Conservation (phyloP, 2,329 filamentous ascomycete species). For the Diaporthe citriasiana region DNA sequence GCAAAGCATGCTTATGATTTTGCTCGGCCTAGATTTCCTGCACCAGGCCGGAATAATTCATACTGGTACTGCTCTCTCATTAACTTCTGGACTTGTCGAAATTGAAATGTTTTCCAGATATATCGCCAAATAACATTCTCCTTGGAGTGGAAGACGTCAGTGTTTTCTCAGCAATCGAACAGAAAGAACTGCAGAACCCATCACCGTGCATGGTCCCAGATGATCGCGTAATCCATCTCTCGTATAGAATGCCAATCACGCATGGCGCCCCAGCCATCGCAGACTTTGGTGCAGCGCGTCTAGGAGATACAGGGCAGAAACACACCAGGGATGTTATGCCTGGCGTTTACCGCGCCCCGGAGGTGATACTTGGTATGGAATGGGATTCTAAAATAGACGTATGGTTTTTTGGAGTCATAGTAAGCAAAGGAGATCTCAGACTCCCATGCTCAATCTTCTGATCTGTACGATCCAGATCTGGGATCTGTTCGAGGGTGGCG, state of each 20-base stretch:
- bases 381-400: constrained; percentile 54
- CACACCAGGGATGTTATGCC: constrained; percentile 52
- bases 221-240: constrained; percentile 49
- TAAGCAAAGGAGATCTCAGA: constrained; percentile 38
- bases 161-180: constrained; percentile 41
- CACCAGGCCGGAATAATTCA: constrained; percentile 44
- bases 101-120: constrained; percentile 43
- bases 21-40: constrained; percentile 44
- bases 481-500: constrained; percentile 51
- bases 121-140: constrained; percentile 49
- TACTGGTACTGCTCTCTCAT: constrained; percentile 40
- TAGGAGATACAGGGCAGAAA: constrained; percentile 45
- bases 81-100: neutral
- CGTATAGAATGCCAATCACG: constrained; percentile 47
- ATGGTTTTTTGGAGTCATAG: constrained; percentile 53
- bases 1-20: constrained; percentile 36
- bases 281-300: constrained; percentile 51
- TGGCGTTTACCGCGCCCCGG: constrained; percentile 52
- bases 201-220: constrained; percentile 48
- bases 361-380: constrained; percentile 52
- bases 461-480: constrained; percentile 46
- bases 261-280: constrained; percentile 47
- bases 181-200: constrained; percentile 43
- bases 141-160: constrained; percentile 43
- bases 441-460: neutral